These are phyloP conservation scores for Macrocybe gigantea DNA, from an alignment of 768 basidiomycete species.

Conservation along the genomic window DNA sequence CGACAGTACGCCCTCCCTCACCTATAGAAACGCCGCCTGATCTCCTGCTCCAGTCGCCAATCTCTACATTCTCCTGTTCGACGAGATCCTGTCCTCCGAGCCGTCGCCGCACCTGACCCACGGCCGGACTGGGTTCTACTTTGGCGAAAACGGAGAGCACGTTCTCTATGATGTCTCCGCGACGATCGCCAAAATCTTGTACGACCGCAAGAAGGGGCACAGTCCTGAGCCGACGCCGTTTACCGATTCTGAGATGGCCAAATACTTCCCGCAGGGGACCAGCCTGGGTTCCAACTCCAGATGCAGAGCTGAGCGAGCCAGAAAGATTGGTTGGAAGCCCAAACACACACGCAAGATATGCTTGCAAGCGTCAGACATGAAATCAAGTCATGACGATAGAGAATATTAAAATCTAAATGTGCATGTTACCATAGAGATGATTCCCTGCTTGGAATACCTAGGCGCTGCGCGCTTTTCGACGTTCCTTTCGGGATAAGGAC, in stretches of 20 bases:
- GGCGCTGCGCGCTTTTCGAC: no score
- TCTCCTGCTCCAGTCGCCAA: slow-evolving; percentile 27
- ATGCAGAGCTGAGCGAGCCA: slow-evolving; percentile 34
- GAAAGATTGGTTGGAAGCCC: slow-evolving; percentile 48
- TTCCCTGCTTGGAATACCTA: no score
- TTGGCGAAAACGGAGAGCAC: slow-evolving; percentile 45
- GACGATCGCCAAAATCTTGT: slow-evolving; percentile 30
- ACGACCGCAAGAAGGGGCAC: slow-evolving; percentile 25
- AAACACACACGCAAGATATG: background rate
- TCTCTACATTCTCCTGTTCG: slow-evolving; percentile 39
- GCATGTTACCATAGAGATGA: no score
- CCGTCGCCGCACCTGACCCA: slow-evolving; percentile 28
- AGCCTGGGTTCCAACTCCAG: slow-evolving; percentile 37
- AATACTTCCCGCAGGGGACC: slow-evolving; percentile 30
- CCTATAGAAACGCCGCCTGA: background rate
- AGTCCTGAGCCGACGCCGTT: slow-evolving; percentile 39
- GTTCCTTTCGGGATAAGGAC: no score
- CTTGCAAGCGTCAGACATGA: background rate
- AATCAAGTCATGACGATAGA: background rate
- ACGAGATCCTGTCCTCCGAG: slow-evolving; percentile 22
- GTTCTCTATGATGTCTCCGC: slow-evolving; percentile 25
- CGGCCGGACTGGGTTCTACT: slow-evolving; percentile 41
- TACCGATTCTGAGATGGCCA: slow-evolving; percentile 31
- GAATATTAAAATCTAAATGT: no score
- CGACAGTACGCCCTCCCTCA: slow-evolving; percentile 28